Evolutionary conservation across 495 filamentous ascomycete genomes (phyloP).

Genomic region (Neurospora sublineolata): DNA sequence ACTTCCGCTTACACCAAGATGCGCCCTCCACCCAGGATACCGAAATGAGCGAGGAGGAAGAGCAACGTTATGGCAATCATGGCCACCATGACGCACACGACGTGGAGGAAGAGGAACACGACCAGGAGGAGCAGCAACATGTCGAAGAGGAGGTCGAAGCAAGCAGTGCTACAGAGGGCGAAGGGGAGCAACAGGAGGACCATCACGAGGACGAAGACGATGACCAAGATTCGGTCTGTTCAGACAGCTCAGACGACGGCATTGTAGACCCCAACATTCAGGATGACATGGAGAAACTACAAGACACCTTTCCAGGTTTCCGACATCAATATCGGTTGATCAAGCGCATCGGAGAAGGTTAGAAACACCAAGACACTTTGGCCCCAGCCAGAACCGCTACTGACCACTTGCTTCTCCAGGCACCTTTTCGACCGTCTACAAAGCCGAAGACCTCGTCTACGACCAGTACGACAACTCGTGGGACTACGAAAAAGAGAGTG

Average conservation of each 20-base stretch:
- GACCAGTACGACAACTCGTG: slow-evolving; percentile 74
- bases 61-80: neutral
- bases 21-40: slow-evolving; percentile 24
- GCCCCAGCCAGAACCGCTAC: neutral
- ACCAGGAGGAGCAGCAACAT: slow-evolving; percentile 19
- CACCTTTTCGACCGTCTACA: slow-evolving; percentile 97
- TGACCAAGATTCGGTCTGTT: slow-evolving; percentile 36
- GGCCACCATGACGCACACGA: slow-evolving; percentile 2
- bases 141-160: slow-evolving; percentile 25
- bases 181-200: slow-evolving; percentile 18
- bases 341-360: slow-evolving; percentile 94
- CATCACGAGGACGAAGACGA: slow-evolving; percentile 27
- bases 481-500: slow-evolving; percentile 59
- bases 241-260: slow-evolving; percentile 48
- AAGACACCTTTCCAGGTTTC: slow-evolving; percentile 73
- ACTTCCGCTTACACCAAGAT: slow-evolving; percentile 33
- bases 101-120: slow-evolving; percentile 1
- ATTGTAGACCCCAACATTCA: slow-evolving; percentile 64
- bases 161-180: neutral
- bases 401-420: slow-evolving; percentile 36
- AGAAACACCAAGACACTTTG: neutral
- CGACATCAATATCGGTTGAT: slow-evolving; percentile 75
- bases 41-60: slow-evolving; percentile 23
- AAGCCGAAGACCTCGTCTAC: slow-evolving; percentile 91
- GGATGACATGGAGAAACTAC: slow-evolving; percentile 78